A percentile compares a stretch with the other conserved stretches of the same genome.
Conservation (phyloP, 2,329 filamentous ascomycete genomes). For the Aureobasidium sp. region DNA sequence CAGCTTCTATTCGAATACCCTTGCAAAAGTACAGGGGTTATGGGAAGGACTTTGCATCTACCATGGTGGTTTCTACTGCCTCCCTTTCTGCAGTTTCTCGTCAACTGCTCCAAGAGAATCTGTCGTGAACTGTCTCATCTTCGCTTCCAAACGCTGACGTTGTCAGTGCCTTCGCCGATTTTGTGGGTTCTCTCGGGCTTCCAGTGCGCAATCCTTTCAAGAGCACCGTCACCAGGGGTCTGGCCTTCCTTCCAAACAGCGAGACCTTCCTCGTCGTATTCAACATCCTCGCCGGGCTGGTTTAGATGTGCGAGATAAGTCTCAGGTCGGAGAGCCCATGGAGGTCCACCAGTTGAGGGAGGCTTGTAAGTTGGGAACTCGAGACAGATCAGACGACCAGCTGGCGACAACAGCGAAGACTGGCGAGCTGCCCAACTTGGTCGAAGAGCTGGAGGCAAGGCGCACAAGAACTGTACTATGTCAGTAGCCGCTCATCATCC, state of each 20-base stretch:
- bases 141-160: conserved; percentile 52
- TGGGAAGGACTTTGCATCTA: no score
- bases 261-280: conserved; percentile 65
- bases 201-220: conserved; percentile 59
- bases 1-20: no score
- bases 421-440: conserved; percentile 64
- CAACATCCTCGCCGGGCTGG: conserved; percentile 72
- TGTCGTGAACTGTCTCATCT: no score
- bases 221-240: conserved; percentile 44
- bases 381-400: conserved; percentile 67
- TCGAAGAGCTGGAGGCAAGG: conserved; percentile 60
- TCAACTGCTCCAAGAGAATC: no score
- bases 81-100: no score
- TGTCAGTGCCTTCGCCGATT: conserved; percentile 57
- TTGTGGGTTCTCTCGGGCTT: conserved; percentile 63
- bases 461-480: conserved; percentile 63
- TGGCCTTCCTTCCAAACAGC: conserved; percentile 38
- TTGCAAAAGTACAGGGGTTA: no score
- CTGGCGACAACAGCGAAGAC: conserved; percentile 57
- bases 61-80: no score
- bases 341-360: conserved; percentile 72
- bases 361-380: conserved; percentile 83
- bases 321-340: conserved; percentile 73
- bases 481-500: neutral
- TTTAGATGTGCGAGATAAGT: conserved; percentile 78